Percentiles rank a stretch among this genome's conserved stretches.
Evolutionary conservation across 331 rosid genomes (phyloP).

Genomic region (Prunus yedoensis): DNA sequence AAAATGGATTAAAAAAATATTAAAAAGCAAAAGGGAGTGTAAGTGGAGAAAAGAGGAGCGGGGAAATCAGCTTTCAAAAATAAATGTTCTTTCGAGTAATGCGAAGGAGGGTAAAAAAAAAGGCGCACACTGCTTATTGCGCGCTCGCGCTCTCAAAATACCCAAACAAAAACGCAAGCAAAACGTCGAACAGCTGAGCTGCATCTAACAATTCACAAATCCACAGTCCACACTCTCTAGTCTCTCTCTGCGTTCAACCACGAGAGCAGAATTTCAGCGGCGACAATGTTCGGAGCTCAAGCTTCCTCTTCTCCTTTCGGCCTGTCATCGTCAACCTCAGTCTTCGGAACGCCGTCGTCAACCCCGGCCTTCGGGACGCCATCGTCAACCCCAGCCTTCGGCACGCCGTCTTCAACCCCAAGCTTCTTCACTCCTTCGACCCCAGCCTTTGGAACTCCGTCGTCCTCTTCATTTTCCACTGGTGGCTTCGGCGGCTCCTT

Average conservation of each 20-base stretch:
- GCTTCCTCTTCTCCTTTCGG: constrained; percentile 23
- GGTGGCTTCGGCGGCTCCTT: constrained; percentile 68
- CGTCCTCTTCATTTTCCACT: constrained; percentile 54
- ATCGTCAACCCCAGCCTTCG: constrained; percentile 40
- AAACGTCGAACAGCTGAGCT: constrained; percentile 2
- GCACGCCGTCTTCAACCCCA: constrained; percentile 50
- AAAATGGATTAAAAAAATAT: too few relatives aligned
- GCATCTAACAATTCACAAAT: neutral
- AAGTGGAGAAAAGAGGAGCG: too few relatives aligned
- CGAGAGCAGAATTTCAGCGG: neutral
- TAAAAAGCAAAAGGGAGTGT: too few relatives aligned
- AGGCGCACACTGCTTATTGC: neutral
- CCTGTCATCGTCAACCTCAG: constrained; percentile 21
- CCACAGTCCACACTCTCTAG: neutral
- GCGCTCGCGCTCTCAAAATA: neutral
- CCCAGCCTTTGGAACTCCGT: constrained; percentile 57
- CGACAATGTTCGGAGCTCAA: constrained; percentile 60
- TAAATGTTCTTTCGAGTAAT: neutral
- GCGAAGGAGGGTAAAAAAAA: neutral
- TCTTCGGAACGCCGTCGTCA: constrained; percentile 21
- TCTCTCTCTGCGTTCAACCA: neutral
- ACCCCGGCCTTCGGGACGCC: constrained; percentile 46
- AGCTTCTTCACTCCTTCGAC: constrained; percentile 50
- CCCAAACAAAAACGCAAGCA: neutral
- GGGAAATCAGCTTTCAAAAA: too few relatives aligned